Percentiles rank a stretch among this genome's conserved stretches.
Evolutionary conservation across 1,139 yeast genomes (phyloP).

Genomic region (Sugiyamaella sp.): DNA sequence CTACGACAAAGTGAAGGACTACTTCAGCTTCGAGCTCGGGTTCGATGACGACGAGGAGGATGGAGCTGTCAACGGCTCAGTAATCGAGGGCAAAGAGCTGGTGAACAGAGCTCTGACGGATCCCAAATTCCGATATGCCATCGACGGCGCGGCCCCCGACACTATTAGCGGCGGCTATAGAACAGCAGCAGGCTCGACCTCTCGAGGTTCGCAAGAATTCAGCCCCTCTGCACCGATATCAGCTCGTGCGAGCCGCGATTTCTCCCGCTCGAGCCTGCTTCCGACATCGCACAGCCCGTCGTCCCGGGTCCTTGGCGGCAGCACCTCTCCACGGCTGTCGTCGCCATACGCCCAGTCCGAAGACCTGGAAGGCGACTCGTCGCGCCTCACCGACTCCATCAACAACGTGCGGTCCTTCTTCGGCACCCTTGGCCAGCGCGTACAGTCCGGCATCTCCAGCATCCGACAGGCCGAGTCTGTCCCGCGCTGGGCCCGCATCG

Average conservation of each 20-base stretch:
- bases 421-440: slow-evolving; percentile 26
- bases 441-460: slow-evolving; percentile 29
- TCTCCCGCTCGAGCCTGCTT: not conserved
- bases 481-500: slow-evolving; percentile 9
- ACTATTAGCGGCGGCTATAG: slow-evolving; percentile 3
- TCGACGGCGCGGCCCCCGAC: not conserved
- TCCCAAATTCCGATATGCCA: slow-evolving; percentile 26
- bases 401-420: slow-evolving; percentile 27
- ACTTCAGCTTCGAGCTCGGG: slow-evolving; percentile 56
- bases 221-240: not conserved
- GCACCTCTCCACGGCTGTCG: not conserved
- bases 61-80: slow-evolving; percentile 29
- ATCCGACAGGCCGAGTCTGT: not conserved
- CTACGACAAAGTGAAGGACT: slow-evolving; percentile 64
- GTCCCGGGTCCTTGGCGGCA: not conserved
- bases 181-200: not conserved
- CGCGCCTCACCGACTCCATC: slow-evolving; percentile 18
- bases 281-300: not conserved
- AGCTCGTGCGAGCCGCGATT: not conserved
- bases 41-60: slow-evolving; percentile 54
- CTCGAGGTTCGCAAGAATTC: no score
- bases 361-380: not conserved
- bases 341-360: not conserved
- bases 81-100: slow-evolving; percentile 45
- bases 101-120: slow-evolving; percentile 42